Evolutionary conservation across 345 rosid genomes (phyloP).

Genomic region (Tarenaya hassleriana): DNA sequence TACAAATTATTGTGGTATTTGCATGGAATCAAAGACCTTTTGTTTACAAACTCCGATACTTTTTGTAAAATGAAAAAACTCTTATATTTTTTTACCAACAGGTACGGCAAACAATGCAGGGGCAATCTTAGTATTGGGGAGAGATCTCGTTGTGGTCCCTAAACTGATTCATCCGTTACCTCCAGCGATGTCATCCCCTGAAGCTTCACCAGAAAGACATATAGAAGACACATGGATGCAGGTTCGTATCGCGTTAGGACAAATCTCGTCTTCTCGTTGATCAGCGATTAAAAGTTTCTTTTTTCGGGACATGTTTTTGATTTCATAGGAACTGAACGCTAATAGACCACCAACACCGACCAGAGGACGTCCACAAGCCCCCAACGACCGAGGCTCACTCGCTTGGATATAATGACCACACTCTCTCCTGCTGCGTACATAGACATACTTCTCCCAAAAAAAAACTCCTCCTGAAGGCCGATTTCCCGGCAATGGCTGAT

Average conservation of each 20-base stretch:
- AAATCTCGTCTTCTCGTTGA: neutral
- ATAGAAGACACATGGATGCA: constrained; percentile 99
- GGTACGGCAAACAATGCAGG: constrained; percentile 99
- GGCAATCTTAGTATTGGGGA: constrained; percentile 92
- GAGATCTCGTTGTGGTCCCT: constrained; percentile 97
- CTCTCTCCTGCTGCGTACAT: constrained; percentile 9
- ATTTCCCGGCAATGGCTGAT: constrained; percentile 35
- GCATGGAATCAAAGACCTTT: neutral
- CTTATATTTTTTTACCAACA: constrained; percentile 20
- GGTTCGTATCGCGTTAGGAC: constrained; percentile 35
- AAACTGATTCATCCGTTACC: constrained; percentile 96
- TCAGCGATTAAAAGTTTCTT: neutral
- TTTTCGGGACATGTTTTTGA: neutral
- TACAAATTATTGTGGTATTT: constrained; percentile 89
- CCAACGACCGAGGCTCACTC: constrained; percentile 80
- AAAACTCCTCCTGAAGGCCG: constrained; percentile 27
- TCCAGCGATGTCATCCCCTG: constrained; percentile 84
- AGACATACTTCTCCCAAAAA: constrained; percentile 27
- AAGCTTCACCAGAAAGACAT: constrained; percentile 74
- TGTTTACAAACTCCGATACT: no score
- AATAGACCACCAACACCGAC: constrained; percentile 95
- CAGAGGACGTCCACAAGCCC: constrained; percentile 83
- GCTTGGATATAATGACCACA: constrained; percentile 61
- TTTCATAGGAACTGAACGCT: constrained; percentile 78
- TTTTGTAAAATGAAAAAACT: constrained; percentile 2